Conservation (phyloP, 1,284 basidiomycete species). For the Tilletia indica region DNA sequence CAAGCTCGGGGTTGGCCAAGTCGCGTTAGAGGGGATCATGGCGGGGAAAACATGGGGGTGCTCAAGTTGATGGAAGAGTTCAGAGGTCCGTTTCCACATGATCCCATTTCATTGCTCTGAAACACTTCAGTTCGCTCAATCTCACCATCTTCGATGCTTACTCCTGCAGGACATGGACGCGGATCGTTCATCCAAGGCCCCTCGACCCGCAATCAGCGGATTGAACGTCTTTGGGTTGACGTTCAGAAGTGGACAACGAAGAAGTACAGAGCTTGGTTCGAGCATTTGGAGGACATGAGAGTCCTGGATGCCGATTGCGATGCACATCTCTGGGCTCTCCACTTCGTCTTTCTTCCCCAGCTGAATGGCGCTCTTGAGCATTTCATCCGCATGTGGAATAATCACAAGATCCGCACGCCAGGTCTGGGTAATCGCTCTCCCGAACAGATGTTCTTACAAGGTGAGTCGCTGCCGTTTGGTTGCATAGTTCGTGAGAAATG, state of each 20-base stretch:
- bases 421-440: neutral
- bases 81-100: slow-evolving; percentile 16
- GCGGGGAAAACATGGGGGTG: slow-evolving; percentile 19
- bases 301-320: neutral
- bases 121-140: neutral
- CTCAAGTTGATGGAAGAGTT: slow-evolving; percentile 10
- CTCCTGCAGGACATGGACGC: neutral
- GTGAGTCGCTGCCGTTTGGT: neutral
- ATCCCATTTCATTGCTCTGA: neutral
- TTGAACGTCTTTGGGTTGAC: slow-evolving; percentile 12
- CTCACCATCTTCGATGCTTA: too few species aligned
- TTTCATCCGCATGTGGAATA: slow-evolving; percentile 9
- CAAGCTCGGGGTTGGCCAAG: slow-evolving; percentile 13
- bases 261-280: slow-evolving; percentile 6
- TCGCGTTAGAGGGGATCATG: slow-evolving; percentile 19
- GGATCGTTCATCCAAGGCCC: neutral
- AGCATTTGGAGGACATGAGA: neutral
- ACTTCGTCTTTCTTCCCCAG: slow-evolving; percentile 5
- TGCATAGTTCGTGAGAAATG: too few species aligned
- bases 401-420: slow-evolving; percentile 8
- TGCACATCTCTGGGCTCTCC: slow-evolving; percentile 5
- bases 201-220: slow-evolving; percentile 13
- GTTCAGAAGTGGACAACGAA: slow-evolving; percentile 10
- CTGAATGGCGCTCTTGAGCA: slow-evolving; percentile 10
- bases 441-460: slow-evolving; percentile 3